A percentile compares a stretch with the other conserved stretches of the same genome.
phyloP scores from a whole-genome alignment of 2,329 filamentous ascomycete genomes.

The Orbilia brochopaga region DNA sequence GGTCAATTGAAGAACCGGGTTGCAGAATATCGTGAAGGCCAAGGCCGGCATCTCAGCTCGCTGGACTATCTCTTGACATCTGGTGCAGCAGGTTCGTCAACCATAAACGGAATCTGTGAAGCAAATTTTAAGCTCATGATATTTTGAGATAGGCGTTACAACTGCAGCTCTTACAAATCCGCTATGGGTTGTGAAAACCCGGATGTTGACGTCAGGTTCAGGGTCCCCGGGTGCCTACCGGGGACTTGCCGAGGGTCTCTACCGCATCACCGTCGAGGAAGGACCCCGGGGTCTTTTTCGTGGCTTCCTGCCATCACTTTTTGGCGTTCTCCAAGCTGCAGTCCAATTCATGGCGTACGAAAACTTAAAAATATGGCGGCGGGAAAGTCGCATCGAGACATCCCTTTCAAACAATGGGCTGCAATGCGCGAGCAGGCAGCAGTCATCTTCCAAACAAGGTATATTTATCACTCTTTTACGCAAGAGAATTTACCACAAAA shows the following conservation, averaged over 20 bases:
- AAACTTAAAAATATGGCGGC: constrained; percentile 64
- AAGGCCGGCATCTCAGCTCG: constrained; percentile 50
- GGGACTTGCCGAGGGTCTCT: constrained; percentile 74
- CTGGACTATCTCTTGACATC: constrained; percentile 55
- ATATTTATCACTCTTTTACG: constrained; percentile 9
- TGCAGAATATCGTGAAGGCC: constrained; percentile 40
- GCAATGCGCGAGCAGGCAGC: constrained; percentile 18
- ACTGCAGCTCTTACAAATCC: constrained; percentile 89
- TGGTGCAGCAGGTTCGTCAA: constrained; percentile 52
- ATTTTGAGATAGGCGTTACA: constrained; percentile 67
- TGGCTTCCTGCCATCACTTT: constrained; percentile 78
- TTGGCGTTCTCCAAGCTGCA: constrained; percentile 89
- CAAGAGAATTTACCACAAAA: too few species aligned
- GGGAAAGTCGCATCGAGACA: constrained; percentile 27
- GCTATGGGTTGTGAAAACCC: constrained; percentile 97
- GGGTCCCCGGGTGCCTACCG: constrained; percentile 76
- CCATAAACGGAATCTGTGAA: background rate
- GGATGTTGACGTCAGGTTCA: constrained; percentile 87
- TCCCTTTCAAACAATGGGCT: constrained; percentile 10
- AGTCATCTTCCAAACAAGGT: constrained; percentile 35
- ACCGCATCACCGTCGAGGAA: constrained; percentile 71
- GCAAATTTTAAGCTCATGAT: constrained; percentile 60
- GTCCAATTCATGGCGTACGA: constrained; percentile 98
- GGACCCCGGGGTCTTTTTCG: constrained; percentile 84
- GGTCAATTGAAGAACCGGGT: constrained; percentile 54